Conservation (phyloP, 805 yeast genomes). For the Wickerhamomyces subpelliculosus region DNA sequence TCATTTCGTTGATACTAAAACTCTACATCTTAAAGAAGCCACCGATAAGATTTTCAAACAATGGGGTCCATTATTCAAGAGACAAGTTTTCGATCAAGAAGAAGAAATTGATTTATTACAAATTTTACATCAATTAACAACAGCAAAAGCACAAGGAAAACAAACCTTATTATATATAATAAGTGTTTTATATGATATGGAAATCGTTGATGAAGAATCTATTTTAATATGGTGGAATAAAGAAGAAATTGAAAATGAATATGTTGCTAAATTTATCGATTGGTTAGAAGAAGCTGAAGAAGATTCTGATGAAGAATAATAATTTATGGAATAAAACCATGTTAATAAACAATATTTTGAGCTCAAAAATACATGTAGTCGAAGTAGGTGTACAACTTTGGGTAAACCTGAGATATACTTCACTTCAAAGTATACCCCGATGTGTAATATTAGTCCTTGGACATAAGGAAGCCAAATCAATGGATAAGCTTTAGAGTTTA, state of each 20-base stretch:
- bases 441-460: too few relatives aligned
- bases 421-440: too few relatives aligned
- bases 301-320: constrained; percentile 49
- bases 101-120: constrained; percentile 71
- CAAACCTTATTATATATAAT: constrained; percentile 42
- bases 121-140: constrained; percentile 35
- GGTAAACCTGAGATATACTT: too few relatives aligned
- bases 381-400: too few relatives aligned
- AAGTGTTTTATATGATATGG: constrained; percentile 68
- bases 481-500: too few relatives aligned
- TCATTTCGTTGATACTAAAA: constrained; percentile 70
- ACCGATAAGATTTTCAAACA: constrained; percentile 63
- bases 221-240: constrained; percentile 79
- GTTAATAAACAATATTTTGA: too few relatives aligned
- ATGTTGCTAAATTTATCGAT: constrained; percentile 69
- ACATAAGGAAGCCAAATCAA: too few relatives aligned
- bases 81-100: constrained; percentile 77
- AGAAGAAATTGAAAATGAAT: constrained; percentile 29
- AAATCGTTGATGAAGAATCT: constrained; percentile 74
- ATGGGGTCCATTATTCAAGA: constrained; percentile 76
- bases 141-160: constrained; percentile 32
- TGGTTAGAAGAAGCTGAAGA: constrained; percentile 83
- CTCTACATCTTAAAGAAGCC: constrained; percentile 72
- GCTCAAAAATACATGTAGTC: too few relatives aligned
- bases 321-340: too few relatives aligned